Base-by-base conservation (phyloP, 2,329 filamentous ascomycete species). In the Talaromyces pinophilus region DNA sequence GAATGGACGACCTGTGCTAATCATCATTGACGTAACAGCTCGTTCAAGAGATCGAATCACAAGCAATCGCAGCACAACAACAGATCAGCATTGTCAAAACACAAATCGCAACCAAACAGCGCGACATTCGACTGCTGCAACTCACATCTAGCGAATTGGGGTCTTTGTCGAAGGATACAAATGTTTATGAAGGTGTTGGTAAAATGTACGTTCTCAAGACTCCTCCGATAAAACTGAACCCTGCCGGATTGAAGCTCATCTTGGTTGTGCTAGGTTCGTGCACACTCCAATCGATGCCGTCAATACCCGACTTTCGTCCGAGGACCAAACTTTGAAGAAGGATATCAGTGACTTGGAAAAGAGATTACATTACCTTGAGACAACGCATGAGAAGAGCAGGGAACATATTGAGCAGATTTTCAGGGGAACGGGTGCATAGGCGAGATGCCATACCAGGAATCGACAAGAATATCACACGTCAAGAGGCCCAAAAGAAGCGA, bases 331-430 rank as follows among this genome's bases (percentile, higher is more conserved):
- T 62, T 81, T 94, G 69, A 90, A 93, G 72, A 84, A 86, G 33
- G 94, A 97, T 72, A 88, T 97, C 68, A 85, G 90, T 48, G 90
- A 90, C 70, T 81, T 98, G 70, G 89, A 91, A 71, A 96, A 98
- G 85, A 93, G 92, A 78, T 83, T 97, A 73, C 88, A 94, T 72
- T 98, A 97, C 76, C 84, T 98, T 54, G 94, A 98, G 82, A 96
- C 92, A 66, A 98, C 95, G 60, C 91, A 92, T 77, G 93, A 96
- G 82, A 99, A 98, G 75, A 97, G 93, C 79, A 89, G 90, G 72
- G 89, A 93, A 71, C 92, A 97, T 75, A 90, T 98, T 71, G 90
- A 97, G 77, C 90, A 93, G 79, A 94, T 98, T 76, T 85, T 98
- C 74, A 86, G 87, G 75, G 82, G 82, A 22, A 80, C 81, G 17